Evolutionary conservation across 345 rosid species (phyloP).

Genomic region (Excoecaria cochinchinensis): DNA sequence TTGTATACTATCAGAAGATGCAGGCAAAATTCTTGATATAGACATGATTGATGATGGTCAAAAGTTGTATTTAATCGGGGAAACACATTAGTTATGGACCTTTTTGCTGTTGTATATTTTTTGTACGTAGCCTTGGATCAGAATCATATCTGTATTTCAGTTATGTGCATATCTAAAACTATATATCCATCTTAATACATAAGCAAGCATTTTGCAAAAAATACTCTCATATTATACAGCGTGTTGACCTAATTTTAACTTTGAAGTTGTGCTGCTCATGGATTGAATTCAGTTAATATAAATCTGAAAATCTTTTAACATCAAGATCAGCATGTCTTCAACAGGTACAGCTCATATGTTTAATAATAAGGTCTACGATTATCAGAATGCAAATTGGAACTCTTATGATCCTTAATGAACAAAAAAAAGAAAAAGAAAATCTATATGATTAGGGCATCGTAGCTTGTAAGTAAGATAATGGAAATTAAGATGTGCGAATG

Average conservation of each 20-base stretch:
- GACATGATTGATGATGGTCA: constrained; percentile 71
- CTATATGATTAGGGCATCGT: too few species aligned
- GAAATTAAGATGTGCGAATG: constrained; percentile 6
- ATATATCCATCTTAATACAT: not conserved
- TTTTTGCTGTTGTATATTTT: not conserved
- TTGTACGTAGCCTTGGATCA: not conserved
- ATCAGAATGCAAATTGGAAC: too few species aligned
- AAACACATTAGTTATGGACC: constrained; percentile 22
- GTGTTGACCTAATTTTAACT: too few species aligned
- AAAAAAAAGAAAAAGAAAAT: not conserved
- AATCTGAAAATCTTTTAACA: too few species aligned
- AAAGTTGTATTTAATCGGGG: constrained; percentile 58
- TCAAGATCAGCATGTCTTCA: too few species aligned
- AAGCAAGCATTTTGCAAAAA: not conserved
- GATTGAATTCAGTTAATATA: too few species aligned
- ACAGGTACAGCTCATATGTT: too few species aligned
- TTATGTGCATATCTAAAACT: not conserved
- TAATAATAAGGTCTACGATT: too few species aligned
- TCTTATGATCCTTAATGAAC: too few species aligned
- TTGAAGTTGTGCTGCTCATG: too few species aligned
- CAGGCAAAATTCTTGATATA: constrained; percentile 61
- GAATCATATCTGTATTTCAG: not conserved
- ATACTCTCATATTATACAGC: too few species aligned
- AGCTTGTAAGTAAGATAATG: too few species aligned
- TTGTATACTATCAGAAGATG: constrained; percentile 64